Base-by-base conservation (phyloP, 768 basidiomycete genomes). In the Tephrocybe sp. region DNA sequence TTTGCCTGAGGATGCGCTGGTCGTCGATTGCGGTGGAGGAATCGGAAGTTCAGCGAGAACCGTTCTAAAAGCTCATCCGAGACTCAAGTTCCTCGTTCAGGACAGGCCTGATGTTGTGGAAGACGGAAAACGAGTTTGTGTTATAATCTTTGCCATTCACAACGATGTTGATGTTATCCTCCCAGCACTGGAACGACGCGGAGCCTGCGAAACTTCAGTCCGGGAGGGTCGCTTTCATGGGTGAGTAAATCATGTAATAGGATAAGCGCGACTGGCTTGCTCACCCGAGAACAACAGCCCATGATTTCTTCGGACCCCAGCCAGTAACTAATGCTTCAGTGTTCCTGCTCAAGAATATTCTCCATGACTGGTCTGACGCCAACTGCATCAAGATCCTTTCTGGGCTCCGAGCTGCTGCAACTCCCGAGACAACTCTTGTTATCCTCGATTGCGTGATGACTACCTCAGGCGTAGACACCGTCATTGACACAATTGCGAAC, bases 1-100 rank as follows among this genome's bases (percentile, higher is more conserved):
- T 10, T 68, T 87, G 30, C 70, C 72, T 1, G 58, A 65, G n/a
- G 73, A 72, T 3, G 68, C 77, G 2, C 60, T 79, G 2, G 68
- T 86, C 8, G 75, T 85, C 5, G 85, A 87, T 49, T 79, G 86
- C 2, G 84, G 85, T 3, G 85, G 84, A 11, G 84, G 85, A 1
- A 79, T 85, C 26, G 85, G 85, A 17, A 65, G 68, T 48, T 69
- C 74, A 11, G 49, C 39, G 2, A 26, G 13, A 17, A 26, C 34
- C 9, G 40, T 53, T 6, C 31, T 53, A 0, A 35, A 44, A 17
- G 46, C 43, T n/a, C 8, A 34, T 39, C 46, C 55, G 23, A 36
- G 44, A 14, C 55, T 79, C 41, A 69, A 71, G 34, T 71, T 85
- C 49, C 60, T 85, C 16, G 68, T 86, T 14, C 84, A 87, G 56